Percentiles rank a stretch among this genome's conserved stretches.
These are phyloP conservation scores for Bremia lactucae DNA, from an alignment of 352 stramenopile species.

Conservation along the genomic window DNA sequence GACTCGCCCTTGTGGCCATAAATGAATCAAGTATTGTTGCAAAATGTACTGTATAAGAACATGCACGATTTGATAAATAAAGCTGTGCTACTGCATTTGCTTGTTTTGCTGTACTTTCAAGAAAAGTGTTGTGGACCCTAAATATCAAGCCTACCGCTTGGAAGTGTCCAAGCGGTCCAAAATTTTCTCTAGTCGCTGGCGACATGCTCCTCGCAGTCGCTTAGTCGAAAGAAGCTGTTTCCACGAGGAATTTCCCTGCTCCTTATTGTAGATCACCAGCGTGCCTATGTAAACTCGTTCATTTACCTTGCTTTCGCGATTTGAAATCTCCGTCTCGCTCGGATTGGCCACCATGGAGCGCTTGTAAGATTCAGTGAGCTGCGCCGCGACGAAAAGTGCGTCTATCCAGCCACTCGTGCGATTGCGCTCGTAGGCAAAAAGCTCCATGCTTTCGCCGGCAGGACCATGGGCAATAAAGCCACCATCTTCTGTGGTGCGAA, in stretches of 20 bases:
- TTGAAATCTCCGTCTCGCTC: constrained; percentile 6
- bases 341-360: constrained; percentile 25
- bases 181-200: constrained; percentile 45
- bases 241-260: constrained; percentile 33
- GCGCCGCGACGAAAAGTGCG: constrained; percentile 48
- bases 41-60: no score
- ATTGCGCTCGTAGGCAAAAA: constrained; percentile 57
- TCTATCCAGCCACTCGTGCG: constrained; percentile 48
- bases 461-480: constrained; percentile 38
- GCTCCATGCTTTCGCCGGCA: constrained; percentile 59
- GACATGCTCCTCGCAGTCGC: constrained; percentile 28
- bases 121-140: no score
- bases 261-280: constrained; percentile 58
- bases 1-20: no score
- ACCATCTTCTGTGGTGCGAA: constrained; percentile 35
- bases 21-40: no score
- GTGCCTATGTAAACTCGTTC: constrained; percentile 51
- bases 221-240: constrained; percentile 32
- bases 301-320: constrained; percentile 21
- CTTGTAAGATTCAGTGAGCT: constrained; percentile 38
- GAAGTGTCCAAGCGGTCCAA: constrained; percentile 45
- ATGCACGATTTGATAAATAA: no score
- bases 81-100: no score
- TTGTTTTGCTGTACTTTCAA: no score
- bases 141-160: constrained; percentile 20